phyloP scores from a whole-genome alignment of 306 rosid species.

The Prunus fruticosa region DNA sequence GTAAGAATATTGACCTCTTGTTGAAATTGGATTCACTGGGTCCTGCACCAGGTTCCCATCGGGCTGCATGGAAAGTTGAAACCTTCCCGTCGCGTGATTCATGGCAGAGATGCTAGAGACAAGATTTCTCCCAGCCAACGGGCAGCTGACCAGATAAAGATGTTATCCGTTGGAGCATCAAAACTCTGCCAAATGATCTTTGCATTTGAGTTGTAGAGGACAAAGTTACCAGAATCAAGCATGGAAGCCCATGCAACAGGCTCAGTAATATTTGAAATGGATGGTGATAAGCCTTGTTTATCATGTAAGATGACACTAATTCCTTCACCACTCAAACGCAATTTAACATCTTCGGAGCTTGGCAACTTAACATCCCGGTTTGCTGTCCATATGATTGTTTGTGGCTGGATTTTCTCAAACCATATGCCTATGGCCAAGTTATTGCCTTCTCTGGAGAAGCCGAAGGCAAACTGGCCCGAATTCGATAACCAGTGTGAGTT shows the following conservation, averaged over 20 bases:
- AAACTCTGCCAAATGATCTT: conserved; percentile 20
- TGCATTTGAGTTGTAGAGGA: conserved; percentile 4
- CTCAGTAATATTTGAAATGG: background rate
- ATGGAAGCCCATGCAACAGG: conserved; percentile 16
- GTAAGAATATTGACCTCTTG: background rate
- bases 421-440: conserved; percentile 22
- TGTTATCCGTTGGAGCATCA: conserved; percentile 28
- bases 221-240: conserved; percentile 35
- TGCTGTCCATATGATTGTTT: conserved; percentile 30
- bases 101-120: conserved; percentile 5
- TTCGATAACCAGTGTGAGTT: background rate
- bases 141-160: conserved; percentile 11
- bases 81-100: background rate
- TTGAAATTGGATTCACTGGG: background rate
- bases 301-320: background rate
- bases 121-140: background rate
- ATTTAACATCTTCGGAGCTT: background rate
- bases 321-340: background rate
- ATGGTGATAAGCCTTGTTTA: background rate
- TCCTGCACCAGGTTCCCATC: conserved; percentile 6
- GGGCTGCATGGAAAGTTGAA: background rate
- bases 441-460: conserved; percentile 11
- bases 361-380: conserved; percentile 14
- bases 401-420: conserved; percentile 17
- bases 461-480: conserved; percentile 32